These are phyloP conservation scores for Leccinum subtestaceum DNA, from an alignment of 768 basidiomycete genomes.

Conservation along the genomic window DNA sequence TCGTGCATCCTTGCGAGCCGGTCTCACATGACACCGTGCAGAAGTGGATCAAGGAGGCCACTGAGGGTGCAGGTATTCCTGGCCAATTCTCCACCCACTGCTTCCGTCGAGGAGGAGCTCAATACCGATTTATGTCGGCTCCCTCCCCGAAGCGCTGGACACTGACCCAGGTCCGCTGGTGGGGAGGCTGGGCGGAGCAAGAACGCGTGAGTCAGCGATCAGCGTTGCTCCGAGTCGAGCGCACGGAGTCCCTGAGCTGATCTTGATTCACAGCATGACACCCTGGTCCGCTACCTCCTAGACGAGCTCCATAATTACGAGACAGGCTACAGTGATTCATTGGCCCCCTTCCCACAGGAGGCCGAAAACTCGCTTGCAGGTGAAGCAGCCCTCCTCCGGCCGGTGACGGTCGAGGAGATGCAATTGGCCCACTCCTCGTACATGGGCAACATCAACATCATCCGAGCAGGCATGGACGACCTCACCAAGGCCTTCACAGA, in stretches of 20 bases:
- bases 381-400: background rate
- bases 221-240: too few relatives aligned
- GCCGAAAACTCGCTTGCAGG: background rate
- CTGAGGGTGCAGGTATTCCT: background rate
- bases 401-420: background rate
- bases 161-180: background rate
- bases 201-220: background rate
- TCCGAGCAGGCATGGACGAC: background rate
- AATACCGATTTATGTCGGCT: background rate
- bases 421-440: background rate
- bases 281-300: background rate
- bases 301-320: background rate
- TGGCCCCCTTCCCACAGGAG: background rate
- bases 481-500: background rate
- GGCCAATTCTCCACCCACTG: background rate
- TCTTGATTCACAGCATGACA: background rate
- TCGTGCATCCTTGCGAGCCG: slow-evolving; percentile 20
- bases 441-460: too few relatives aligned
- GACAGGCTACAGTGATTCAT: background rate
- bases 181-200: background rate
- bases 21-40: slow-evolving; percentile 30
- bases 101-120: slow-evolving; percentile 7
- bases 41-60: slow-evolving; percentile 29
- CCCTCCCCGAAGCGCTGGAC: background rate
- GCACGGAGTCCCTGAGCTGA: too few relatives aligned